Evolutionary conservation across 1,284 basidiomycete species (phyloP), one percentile per base, ranked within the genome.

Genomic region (Ceratobasidium sp.): DNA sequence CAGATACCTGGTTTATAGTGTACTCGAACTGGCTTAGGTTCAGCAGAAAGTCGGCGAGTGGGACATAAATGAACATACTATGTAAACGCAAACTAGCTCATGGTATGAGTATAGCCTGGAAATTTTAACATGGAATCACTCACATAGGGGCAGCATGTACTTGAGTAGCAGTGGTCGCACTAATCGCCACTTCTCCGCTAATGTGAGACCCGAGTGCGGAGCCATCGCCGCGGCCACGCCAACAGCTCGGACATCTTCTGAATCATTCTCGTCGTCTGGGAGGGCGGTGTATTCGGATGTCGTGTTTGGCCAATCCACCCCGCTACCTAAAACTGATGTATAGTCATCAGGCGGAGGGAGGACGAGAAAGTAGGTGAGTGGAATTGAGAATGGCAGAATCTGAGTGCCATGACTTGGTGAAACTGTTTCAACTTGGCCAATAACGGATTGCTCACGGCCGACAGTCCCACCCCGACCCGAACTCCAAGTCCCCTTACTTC

Each of bases 401-500:
- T 96, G 81, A 0, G 38, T 41, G 55, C 64, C 77, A 66, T 48
- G 23, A 64, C 8, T 46, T 35, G 1, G 54, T 27, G 35, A 41
- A 38, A n/a, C 18, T 12, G 12, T 23, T 67, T 70, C 44, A 38
- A 66, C 27, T 10, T 50, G 35, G 35, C 52, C 18, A 23, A 35
- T 27, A 30, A 41, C 14, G 30, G 2, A 10, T 35, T 60, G 18
- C 91, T 67, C 82, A 93, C 93, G 18, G 92, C 89, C 4, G 94
- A 96, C 20, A 96, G 83, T 0, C 94, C 93, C 30, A 99, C 91
- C 0, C 97, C 98, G 7, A 86, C 83, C 67, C 91, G 89, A 6
- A 99, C 95, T 16, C 97, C 97, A 0, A 98, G 85, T 0, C 91
- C 90, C 48, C 98, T 88, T 0, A 99, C 87, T 80, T 96, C 88